Conservation (phyloP, 1,284 basidiomycete genomes). For the Macrocystidia cucumis region DNA sequence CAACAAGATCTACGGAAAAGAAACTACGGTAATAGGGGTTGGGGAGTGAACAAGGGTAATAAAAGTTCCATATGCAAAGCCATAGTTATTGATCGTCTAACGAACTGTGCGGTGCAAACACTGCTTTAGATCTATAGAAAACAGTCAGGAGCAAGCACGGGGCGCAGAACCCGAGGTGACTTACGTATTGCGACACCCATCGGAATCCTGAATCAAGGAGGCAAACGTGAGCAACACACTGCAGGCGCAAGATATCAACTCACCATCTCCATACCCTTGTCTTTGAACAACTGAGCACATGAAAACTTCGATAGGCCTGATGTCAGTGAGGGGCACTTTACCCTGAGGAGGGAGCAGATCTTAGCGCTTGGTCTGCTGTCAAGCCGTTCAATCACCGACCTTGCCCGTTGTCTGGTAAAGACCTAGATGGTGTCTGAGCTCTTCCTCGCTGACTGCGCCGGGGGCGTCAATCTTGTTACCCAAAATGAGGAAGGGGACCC, state of each 20-base stretch:
- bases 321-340: slow-evolving; percentile 94
- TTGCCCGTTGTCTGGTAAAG: slow-evolving; percentile 99
- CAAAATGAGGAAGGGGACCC: slow-evolving; percentile 97
- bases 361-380: slow-evolving; percentile 1
- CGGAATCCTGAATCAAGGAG: slow-evolving; percentile 65
- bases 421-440: slow-evolving; percentile 91
- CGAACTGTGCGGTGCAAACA: too few relatives aligned
- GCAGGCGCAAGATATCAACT: slow-evolving; percentile 9
- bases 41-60: too few relatives aligned
- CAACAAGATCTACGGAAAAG: too few relatives aligned
- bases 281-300: slow-evolving; percentile 99
- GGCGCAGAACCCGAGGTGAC: slow-evolving; percentile 13
- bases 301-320: slow-evolving; percentile 98
- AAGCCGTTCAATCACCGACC: slow-evolving; percentile 38
- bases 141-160: neutral
- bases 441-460: slow-evolving; percentile 96
- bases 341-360: slow-evolving; percentile 46
- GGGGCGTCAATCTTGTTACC: slow-evolving; percentile 99
- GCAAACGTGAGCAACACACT: slow-evolving; percentile 5
- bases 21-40: too few relatives aligned
- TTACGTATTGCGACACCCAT: slow-evolving; percentile 93
- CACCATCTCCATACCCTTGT: slow-evolving; percentile 97
- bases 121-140: too few relatives aligned
- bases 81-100: too few relatives aligned
- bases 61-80: too few relatives aligned